Evolutionary conservation across 2,329 filamentous ascomycete genomes (phyloP).

Genomic region (Fonsecaea nubica): DNA sequence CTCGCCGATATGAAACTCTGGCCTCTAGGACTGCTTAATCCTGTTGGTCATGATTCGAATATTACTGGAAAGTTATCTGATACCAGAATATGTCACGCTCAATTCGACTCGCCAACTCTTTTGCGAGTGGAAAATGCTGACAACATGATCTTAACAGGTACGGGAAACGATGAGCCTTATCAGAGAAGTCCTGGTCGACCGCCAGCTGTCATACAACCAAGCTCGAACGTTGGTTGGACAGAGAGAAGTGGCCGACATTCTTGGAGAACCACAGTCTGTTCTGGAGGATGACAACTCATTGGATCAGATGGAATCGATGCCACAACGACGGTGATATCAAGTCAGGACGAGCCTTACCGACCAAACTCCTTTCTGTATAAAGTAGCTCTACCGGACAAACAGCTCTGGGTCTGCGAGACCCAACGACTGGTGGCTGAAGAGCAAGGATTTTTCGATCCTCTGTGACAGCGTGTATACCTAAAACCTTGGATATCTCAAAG

Average conservation of each 20-base stretch:
- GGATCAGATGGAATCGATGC: background rate
- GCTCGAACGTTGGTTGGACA: constrained; percentile 25
- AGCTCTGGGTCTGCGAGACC: background rate
- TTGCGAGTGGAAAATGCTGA: constrained; percentile 9
- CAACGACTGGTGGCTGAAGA: background rate
- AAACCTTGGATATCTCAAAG: background rate
- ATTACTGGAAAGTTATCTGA: constrained; percentile 38
- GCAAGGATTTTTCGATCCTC: background rate
- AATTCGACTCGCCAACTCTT: background rate
- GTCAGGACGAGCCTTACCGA: background rate
- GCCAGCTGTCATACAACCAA: constrained; percentile 33
- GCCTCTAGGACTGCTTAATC: constrained; percentile 41
- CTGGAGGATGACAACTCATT: background rate
- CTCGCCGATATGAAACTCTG: constrained; percentile 44
- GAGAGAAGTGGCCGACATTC: constrained; percentile 19
- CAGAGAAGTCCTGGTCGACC: constrained; percentile 31
- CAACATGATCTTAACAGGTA: constrained; percentile 16
- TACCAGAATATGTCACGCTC: background rate
- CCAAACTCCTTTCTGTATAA: background rate
- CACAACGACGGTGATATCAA: background rate
- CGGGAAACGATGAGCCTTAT: constrained; percentile 29
- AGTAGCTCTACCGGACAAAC: background rate
- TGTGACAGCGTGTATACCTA: background rate
- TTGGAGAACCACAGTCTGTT: background rate
- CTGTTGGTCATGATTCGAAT: constrained; percentile 39